Percentiles rank a stretch among this genome's conserved stretches.
Evolutionary conservation across 2,329 filamentous ascomycete genomes (phyloP).

Genomic region (Allantophomopsis lycopodina): DNA sequence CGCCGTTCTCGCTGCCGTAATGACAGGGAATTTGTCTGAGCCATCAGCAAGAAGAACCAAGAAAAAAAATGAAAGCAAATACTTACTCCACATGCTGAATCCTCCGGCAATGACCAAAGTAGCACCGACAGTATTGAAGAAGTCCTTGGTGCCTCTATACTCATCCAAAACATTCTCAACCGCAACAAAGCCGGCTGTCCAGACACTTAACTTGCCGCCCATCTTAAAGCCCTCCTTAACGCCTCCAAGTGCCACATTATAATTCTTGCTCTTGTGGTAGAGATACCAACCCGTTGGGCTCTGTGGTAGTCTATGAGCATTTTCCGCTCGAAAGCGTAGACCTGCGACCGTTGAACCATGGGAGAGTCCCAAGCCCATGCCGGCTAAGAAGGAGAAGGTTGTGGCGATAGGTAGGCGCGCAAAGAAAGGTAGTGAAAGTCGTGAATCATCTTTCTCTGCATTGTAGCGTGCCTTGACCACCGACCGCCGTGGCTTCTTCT

Average conservation of each 20-base stretch:
- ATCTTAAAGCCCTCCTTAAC: constrained; percentile 67
- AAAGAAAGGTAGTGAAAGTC: constrained; percentile 49
- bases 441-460: constrained; percentile 10
- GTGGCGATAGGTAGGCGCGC: constrained; percentile 53
- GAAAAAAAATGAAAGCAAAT: no score
- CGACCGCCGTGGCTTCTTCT: neutral
- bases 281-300: constrained; percentile 85
- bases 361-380: constrained; percentile 55
- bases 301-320: constrained; percentile 82
- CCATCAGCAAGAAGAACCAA: neutral
- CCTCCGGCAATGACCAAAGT: constrained; percentile 73
- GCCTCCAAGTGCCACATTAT: constrained; percentile 67
- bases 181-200: constrained; percentile 63
- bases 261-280: constrained; percentile 98
- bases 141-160: constrained; percentile 55
- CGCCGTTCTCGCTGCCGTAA: constrained; percentile 64
- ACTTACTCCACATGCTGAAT: constrained; percentile 70
- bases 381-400: constrained; percentile 49
- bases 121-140: constrained; percentile 68
- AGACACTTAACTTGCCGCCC: constrained; percentile 55
- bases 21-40: constrained; percentile 65
- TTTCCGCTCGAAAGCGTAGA: constrained; percentile 84
- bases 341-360: constrained; percentile 63
- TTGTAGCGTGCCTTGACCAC: constrained; percentile 3
- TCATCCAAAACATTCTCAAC: constrained; percentile 80